Base-by-base conservation (phyloP, 768 basidiomycete species). In the Tricholoma bakamatsutake region DNA sequence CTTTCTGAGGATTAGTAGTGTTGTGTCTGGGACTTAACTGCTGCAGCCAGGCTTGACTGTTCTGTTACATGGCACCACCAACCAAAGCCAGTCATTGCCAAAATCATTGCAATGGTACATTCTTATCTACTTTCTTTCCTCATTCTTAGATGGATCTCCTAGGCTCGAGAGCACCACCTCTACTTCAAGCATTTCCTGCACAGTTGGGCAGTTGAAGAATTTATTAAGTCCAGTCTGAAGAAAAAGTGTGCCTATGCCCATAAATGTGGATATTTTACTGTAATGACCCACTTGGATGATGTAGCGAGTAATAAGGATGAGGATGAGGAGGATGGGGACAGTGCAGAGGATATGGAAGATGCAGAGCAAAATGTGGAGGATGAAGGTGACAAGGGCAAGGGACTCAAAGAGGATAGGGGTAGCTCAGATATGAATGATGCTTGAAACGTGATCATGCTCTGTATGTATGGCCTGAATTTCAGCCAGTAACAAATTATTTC, bases 91-190 rank as follows among this genome's bases (percentile, higher is more conserved):
- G 48, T 50, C 30, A 50, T 50, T 33, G 48, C 28, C 48, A 50
- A 50, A 35, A 33, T 50, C 48, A 50, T 50, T 33, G 30, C 48
- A 50, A 33, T 50, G n/a, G 48, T 50, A 50, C 17, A 30, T 50
- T 35, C 30, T 50, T 50, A 33, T 31, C 34, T 31, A 10, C 10
- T 33, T 15, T 5, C 15, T 13, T 15, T 10, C 30, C 33, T 49
- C 33, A 42, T 42, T 42, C 40, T 42, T 21, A 42, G 40, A 42
- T 42, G 40, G 40, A 42, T 42, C 40, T 42, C 40, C 40, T 42
- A 42, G 40, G 40, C 40, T 42, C 11, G 17, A 42, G 40, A 42
- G 18, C 18, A 18, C 40, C 40, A 42, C 11, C 17, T 21, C 40
- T 42, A 42, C 33, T 30, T 34, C 47, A 49, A 30, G 47, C 11